Evolutionary conservation across 2,329 filamentous ascomycete genomes (phyloP), one percentile per base, ranked within the genome.

Genomic region (Beauveria sp.): DNA sequence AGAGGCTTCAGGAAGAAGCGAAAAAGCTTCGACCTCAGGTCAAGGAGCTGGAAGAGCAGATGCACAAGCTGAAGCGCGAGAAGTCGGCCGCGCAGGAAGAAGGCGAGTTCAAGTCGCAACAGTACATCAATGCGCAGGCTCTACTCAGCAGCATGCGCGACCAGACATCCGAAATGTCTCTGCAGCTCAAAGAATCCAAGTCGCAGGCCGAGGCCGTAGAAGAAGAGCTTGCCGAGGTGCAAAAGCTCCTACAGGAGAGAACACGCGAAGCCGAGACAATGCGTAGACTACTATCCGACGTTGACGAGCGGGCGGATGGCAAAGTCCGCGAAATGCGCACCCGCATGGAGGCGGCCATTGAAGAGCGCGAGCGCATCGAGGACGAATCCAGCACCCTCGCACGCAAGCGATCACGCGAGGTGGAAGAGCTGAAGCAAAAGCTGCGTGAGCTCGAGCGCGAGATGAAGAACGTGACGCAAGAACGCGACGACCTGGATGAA

Each of bases 241-340:
- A 96, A 71, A 85, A 91, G 62, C 83, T 97, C 63, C 82, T 99
- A 2, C 86, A 85, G 58, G 95, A 99, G 74, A 87, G 95, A 28
- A 93, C 91, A 4, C 86, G 95, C 49, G 95, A 99, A 75, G 90
- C 87, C 28, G 93, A 98, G 77, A 97, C 91, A 1, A 98, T 99
- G 93, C 86, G 95, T 40, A 82, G 92, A 54, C 81, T 98, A 63
- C 79, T 99, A 14, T 87, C 88, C 18, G 93, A 98, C 66, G 90
- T 93, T 9, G 91, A 98, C 72, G 85, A 89, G 63, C 83, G 90
- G 10, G 87, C 93, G 1, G 93, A 98, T 66, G 79, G 80, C 63
- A 90, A 91, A 69, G 84, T 96, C 20, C 86, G 91, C 30, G 93
- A 98, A 66, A 95, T 96, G 86, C 88, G 91, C 59, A 86, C 91